A percentile compares a stretch with the other conserved stretches of the same genome.
phyloP scores from a whole-genome alignment of 305 asterid species.

The Ilex paraguariensis region DNA sequence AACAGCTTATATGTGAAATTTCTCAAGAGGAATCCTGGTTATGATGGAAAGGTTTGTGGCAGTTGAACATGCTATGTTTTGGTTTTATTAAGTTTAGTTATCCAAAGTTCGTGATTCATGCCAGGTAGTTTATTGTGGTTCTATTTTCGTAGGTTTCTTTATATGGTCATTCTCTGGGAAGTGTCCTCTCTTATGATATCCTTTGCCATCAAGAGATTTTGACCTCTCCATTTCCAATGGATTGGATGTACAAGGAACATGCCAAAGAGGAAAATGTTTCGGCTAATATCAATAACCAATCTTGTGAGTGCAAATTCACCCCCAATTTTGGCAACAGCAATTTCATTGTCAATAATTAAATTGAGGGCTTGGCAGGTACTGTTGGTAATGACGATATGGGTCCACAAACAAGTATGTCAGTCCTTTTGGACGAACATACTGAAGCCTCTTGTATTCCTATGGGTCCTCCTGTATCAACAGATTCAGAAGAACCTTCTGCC shows the following conservation, averaged over 20 bases:
- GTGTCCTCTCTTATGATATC: conserved; percentile 92
- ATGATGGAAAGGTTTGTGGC: conserved; percentile 82
- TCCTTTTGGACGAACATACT: conserved; percentile 31
- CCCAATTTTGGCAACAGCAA: conserved; percentile 30
- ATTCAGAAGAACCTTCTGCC: conserved; percentile 47
- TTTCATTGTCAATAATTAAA: conserved; percentile 23
- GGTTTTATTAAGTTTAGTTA: conserved; percentile 7
- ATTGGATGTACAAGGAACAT: conserved; percentile 67
- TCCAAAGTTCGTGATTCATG: conserved; percentile 12
- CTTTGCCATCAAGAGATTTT: conserved; percentile 89
- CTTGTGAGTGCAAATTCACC: conserved; percentile 27
- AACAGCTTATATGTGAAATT: conserved; percentile 85
- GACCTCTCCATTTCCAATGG: conserved; percentile 85
- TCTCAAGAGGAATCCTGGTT: conserved; percentile 93
- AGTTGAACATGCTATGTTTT: conserved; percentile 14
- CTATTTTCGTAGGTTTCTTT: conserved; percentile 62
- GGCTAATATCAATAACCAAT: conserved; percentile 19
- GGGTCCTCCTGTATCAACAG: conserved; percentile 60
- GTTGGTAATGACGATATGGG: conserved; percentile 20
- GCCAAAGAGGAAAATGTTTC: conserved; percentile 20
- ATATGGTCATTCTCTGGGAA: conserved; percentile 96
- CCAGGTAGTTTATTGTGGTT: conserved; percentile 8
- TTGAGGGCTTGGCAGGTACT: conserved; percentile 23
- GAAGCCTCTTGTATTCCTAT: conserved; percentile 41
- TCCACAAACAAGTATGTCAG: conserved; percentile 17